Conservation (phyloP, 2,329 filamentous ascomycete species). For the Proliferodiscus dingleyae region DNA sequence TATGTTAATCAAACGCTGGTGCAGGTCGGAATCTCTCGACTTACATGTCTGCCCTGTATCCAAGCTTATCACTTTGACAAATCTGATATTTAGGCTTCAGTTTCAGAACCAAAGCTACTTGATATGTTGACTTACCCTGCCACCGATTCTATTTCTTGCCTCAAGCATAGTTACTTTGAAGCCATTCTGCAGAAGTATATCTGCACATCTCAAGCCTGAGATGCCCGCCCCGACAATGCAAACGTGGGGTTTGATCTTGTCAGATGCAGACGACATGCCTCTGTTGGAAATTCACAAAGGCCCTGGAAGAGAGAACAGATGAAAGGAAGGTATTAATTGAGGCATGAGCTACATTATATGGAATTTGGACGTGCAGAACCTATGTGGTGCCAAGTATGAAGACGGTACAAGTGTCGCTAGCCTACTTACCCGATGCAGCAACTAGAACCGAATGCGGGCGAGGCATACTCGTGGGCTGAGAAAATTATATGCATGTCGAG, state of each 20-base stretch:
- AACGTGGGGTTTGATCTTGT: background rate
- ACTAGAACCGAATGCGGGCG: background rate
- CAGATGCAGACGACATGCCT: background rate
- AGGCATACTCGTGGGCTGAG: background rate
- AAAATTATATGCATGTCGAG: too few relatives aligned
- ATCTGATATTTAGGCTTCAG: background rate
- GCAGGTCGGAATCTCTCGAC: slow-evolving; percentile 2
- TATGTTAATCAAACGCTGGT: slow-evolving; percentile 2
- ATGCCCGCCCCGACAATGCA: slow-evolving; percentile 49
- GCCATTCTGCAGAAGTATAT: slow-evolving; percentile 45
- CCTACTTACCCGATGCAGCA: background rate
- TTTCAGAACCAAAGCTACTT: background rate
- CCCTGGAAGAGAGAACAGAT: too few relatives aligned
- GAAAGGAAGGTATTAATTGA: too few relatives aligned
- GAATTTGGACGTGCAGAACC: background rate
- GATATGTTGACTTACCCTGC: slow-evolving; percentile 37
- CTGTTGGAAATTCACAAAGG: background rate
- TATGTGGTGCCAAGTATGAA: background rate
- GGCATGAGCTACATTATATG: too few relatives aligned
- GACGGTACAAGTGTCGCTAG: background rate
- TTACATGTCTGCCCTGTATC: slow-evolving; percentile 27
- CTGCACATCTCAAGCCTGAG: slow-evolving; percentile 49
- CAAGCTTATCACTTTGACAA: background rate
- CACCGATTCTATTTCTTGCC: slow-evolving; percentile 47
- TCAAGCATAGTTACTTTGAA: slow-evolving; percentile 50